Percentiles rank a stretch among this genome's conserved stretches.
phyloP scores from a whole-genome alignment of 768 basidiomycete genomes.

The Obba rivulosa region DNA sequence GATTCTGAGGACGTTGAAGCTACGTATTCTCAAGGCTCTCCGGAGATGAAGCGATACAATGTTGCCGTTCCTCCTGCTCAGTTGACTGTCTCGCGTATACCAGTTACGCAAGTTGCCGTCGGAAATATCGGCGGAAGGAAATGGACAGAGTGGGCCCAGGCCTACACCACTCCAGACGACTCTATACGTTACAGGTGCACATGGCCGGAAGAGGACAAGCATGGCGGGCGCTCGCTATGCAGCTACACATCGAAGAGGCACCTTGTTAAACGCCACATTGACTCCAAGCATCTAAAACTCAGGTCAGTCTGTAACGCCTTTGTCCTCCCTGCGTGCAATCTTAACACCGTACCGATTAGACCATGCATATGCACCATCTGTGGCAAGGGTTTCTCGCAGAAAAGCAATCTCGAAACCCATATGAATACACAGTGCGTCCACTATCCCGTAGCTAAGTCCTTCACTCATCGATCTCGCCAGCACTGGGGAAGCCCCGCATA shows the following conservation, averaged over 20 bases:
- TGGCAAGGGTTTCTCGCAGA: constrained; percentile 49
- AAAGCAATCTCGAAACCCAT: constrained; percentile 55
- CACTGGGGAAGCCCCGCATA: constrained; percentile 51
- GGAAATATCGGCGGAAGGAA: too few species aligned
- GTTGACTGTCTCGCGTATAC: too few species aligned
- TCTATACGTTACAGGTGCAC: constrained; percentile 3
- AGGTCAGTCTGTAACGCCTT: constrained; percentile 38
- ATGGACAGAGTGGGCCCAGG: too few species aligned
- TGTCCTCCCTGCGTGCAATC: too few species aligned
- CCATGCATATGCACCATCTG: constrained; percentile 49
- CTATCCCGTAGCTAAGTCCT: constrained; percentile 21
- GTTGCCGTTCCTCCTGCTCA: too few species aligned
- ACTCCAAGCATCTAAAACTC: constrained; percentile 54
- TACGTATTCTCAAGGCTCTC: constrained; percentile 40
- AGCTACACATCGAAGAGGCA: constrained; percentile 51
- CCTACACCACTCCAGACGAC: neutral
- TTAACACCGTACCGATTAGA: constrained; percentile 17
- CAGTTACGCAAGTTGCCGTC: too few species aligned
- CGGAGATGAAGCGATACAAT: constrained; percentile 24
- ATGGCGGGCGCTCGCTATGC: constrained; percentile 21
- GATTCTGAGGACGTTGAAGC: constrained; percentile 1
- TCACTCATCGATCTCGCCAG: constrained; percentile 27
- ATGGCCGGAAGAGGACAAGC: neutral
- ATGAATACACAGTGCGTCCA: constrained; percentile 44
- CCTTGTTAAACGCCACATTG: constrained; percentile 63